Percentiles rank a stretch among this genome's conserved stretches.
phyloP scores from a whole-genome alignment of 805 yeast genomes.

The Pichia nanzhaoensis region DNA sequence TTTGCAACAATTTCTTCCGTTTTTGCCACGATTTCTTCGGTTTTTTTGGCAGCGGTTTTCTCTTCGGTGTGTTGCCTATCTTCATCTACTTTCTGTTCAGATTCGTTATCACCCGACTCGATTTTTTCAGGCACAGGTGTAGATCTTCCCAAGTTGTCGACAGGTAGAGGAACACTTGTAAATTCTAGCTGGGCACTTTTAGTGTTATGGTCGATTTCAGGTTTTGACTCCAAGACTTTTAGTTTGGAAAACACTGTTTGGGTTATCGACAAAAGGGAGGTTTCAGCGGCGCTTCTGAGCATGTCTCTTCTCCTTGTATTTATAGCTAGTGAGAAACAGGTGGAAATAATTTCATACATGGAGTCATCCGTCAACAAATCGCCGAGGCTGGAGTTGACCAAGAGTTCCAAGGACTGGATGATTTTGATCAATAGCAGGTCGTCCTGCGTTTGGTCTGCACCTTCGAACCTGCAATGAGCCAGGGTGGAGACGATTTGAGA shows the following conservation, averaged over 20 bases:
- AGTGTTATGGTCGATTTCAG: slow-evolving; percentile 26
- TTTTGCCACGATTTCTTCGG: neutral
- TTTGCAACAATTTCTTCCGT: neutral
- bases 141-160: slow-evolving; percentile 49
- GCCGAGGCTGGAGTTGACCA: slow-evolving; percentile 61
- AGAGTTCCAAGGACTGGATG: slow-evolving; percentile 60
- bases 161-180: slow-evolving; percentile 36
- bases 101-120: neutral
- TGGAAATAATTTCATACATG: slow-evolving; percentile 82
- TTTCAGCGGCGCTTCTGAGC: slow-evolving; percentile 81
- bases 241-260: slow-evolving; percentile 60
- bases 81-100: slow-evolving; percentile 2
- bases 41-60: neutral
- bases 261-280: slow-evolving; percentile 66
- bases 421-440: slow-evolving; percentile 87
- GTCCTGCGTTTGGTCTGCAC: slow-evolving; percentile 85
- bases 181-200: slow-evolving; percentile 23
- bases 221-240: slow-evolving; percentile 38
- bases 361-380: slow-evolving; percentile 70
- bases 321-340: slow-evolving; percentile 86
- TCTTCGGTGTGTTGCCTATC: neutral
- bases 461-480: slow-evolving; percentile 93
- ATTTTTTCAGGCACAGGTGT: slow-evolving; percentile 17
- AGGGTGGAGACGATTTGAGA: slow-evolving; percentile 66
- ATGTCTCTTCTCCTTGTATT: slow-evolving; percentile 89